phyloP scores from a whole-genome alignment of 768 basidiomycete genomes.

The Boletus tomentosulus region DNA sequence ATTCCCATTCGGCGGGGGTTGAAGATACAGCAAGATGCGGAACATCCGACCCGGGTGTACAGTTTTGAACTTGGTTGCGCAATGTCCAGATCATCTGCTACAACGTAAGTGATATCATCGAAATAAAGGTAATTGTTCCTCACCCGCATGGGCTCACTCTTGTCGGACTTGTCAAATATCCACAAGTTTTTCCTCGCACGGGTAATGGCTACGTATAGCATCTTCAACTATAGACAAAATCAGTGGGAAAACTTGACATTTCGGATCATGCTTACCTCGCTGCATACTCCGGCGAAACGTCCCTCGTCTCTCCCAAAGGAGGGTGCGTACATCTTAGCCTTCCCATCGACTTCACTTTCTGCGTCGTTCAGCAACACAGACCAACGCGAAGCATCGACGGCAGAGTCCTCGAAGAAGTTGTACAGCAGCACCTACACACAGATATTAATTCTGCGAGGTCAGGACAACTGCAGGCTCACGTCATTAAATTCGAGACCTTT shows the following conservation, averaged over 20 bases:
- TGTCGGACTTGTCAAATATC: conserved; percentile 60
- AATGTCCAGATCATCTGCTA: conserved; percentile 50
- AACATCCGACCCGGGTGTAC: conserved; percentile 43
- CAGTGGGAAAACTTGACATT: background rate
- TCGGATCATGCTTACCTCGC: conserved; percentile 41
- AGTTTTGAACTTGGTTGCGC: conserved; percentile 43
- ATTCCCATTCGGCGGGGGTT: conserved; percentile 43
- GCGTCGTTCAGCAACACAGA: conserved; percentile 48
- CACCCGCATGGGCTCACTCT: conserved; percentile 58
- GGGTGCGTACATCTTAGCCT: conserved; percentile 32
- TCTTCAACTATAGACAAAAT: conserved; percentile 49
- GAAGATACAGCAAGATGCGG: conserved; percentile 55
- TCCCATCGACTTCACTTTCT: conserved; percentile 16
- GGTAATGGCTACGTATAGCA: conserved; percentile 68
- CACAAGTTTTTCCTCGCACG: conserved; percentile 65
- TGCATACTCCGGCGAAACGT: conserved; percentile 53
- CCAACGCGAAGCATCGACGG: conserved; percentile 51
- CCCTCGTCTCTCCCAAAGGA: conserved; percentile 41
- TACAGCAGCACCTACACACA: conserved; percentile 77
- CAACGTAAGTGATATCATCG: background rate
- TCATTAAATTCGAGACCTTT: conserved; percentile 25
- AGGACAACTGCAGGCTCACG: conserved; percentile 1
- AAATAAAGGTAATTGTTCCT: too few species aligned
- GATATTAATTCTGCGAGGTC: background rate
- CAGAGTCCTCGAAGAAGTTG: conserved; percentile 71